Evolutionary conservation across 1,284 basidiomycete genomes (phyloP).

Genomic region (Cystobasidiaceae sp.): DNA sequence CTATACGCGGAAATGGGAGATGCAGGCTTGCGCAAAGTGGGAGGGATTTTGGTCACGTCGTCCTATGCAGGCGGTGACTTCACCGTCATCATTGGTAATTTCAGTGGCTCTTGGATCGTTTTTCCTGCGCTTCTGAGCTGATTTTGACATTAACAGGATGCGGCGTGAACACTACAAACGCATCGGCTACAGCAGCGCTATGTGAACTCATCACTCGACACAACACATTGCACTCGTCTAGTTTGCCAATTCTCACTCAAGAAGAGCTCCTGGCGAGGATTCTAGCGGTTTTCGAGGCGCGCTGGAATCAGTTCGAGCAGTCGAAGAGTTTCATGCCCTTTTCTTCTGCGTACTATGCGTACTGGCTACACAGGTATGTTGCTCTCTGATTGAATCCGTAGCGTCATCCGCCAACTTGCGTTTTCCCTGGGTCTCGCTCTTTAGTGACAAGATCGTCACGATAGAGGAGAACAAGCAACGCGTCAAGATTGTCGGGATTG

Average conservation of each 20-base stretch:
- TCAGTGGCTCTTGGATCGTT: neutral
- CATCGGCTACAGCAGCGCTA: conserved; percentile 75
- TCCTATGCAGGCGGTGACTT: conserved; percentile 68
- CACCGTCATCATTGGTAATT: conserved; percentile 73
- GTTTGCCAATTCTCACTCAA: conserved; percentile 55
- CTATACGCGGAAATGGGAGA: conserved; percentile 67
- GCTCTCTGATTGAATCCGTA: too few species aligned
- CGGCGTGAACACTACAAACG: conserved; percentile 81
- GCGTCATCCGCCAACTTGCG: too few species aligned
- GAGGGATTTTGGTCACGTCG: conserved; percentile 87
- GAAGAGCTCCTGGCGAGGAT: conserved; percentile 73
- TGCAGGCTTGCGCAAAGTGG: conserved; percentile 61
- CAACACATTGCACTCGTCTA: conserved; percentile 44
- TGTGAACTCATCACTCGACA: conserved; percentile 56
- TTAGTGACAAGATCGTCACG: conserved; percentile 76
- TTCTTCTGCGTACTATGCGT: conserved; percentile 56
- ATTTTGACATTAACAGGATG: too few species aligned
- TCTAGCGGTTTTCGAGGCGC: conserved; percentile 67
- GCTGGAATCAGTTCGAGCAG: conserved; percentile 67
- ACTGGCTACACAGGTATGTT: conserved; percentile 84
- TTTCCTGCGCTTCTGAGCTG: too few species aligned
- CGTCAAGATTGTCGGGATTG: conserved; percentile 80
- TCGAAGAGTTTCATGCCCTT: conserved; percentile 47
- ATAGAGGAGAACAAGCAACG: conserved; percentile 63
- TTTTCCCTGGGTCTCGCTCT: neutral